Percentiles rank a stretch among this genome's conserved stretches.
These are phyloP conservation scores for Vanilla planifolia DNA, from an alignment of 106 monocot species.

Conservation along the genomic window DNA sequence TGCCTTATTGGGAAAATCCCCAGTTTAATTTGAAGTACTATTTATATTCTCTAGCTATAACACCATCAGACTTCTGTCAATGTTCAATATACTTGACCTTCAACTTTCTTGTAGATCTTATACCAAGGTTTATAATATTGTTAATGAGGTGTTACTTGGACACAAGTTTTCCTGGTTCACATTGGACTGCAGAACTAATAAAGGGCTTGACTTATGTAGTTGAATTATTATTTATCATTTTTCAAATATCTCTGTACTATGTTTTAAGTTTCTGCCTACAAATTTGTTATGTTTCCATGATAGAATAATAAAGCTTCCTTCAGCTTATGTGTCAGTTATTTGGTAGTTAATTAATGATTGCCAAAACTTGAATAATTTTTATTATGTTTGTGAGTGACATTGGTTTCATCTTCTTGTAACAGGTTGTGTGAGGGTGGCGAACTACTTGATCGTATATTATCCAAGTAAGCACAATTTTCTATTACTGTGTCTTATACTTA, in stretches of 20 bases:
- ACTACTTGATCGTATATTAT: constrained; percentile 80
- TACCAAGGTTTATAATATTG: too few species aligned
- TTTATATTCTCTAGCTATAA: too few species aligned
- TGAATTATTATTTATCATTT: too few species aligned
- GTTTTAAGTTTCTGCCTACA: background rate
- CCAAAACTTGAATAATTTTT: background rate
- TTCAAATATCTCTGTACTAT: background rate
- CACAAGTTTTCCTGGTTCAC: too few species aligned
- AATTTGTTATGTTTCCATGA: background rate
- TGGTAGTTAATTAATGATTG: background rate
- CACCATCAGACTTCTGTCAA: too few species aligned
- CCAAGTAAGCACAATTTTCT: constrained; percentile 52
- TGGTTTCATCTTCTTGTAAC: constrained; percentile 4
- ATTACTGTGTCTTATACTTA: background rate
- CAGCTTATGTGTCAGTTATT: background rate
- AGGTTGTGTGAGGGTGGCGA: constrained; percentile 97
- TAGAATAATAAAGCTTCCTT: background rate
- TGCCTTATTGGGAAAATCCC: too few species aligned
- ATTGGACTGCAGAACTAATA: too few species aligned
- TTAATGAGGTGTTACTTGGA: too few species aligned
- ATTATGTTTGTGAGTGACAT: constrained; percentile 1
- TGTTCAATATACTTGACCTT: too few species aligned
- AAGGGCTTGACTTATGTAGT: too few species aligned
- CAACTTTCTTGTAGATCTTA: too few species aligned
- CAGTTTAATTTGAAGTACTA: too few species aligned